Evolutionary conservation across 305 asterid species (phyloP).

Genomic region (Fraxinus velutina): DNA sequence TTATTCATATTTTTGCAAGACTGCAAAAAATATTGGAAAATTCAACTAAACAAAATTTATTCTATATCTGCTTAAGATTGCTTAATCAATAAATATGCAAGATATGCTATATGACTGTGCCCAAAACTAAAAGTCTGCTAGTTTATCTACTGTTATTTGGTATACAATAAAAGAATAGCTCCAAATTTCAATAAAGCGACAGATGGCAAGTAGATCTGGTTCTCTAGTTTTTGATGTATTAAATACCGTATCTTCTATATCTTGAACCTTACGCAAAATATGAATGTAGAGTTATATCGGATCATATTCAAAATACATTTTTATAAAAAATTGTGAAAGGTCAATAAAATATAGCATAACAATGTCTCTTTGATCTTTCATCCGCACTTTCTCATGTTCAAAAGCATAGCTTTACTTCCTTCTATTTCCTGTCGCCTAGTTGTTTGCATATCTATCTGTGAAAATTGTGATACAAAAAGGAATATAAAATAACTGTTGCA

Average conservation of each 20-base stretch:
- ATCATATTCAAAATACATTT: neutral
- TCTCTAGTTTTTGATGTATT: neutral
- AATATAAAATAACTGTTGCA: neutral
- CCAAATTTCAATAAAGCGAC: neutral
- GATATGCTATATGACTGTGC: neutral
- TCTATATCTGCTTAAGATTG: neutral
- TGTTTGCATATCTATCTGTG: neutral
- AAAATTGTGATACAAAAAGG: neutral
- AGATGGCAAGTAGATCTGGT: neutral
- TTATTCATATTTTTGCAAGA: neutral
- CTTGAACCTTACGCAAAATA: neutral
- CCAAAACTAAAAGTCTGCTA: neutral
- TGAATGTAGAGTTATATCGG: neutral
- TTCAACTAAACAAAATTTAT: neutral
- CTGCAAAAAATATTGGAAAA: neutral
- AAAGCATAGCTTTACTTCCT: slow-evolving; percentile 8
- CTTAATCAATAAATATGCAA: neutral
- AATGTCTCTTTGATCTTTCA: neutral
- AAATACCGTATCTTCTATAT: neutral
- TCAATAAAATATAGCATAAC: neutral
- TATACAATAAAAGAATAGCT: neutral
- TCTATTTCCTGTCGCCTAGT: neutral
- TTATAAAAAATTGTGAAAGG: neutral
- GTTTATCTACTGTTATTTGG: neutral
- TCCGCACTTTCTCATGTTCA: slow-evolving; percentile 3